Base-by-base conservation (phyloP, 805 yeast species). In the Saturnispora quitensis region DNA sequence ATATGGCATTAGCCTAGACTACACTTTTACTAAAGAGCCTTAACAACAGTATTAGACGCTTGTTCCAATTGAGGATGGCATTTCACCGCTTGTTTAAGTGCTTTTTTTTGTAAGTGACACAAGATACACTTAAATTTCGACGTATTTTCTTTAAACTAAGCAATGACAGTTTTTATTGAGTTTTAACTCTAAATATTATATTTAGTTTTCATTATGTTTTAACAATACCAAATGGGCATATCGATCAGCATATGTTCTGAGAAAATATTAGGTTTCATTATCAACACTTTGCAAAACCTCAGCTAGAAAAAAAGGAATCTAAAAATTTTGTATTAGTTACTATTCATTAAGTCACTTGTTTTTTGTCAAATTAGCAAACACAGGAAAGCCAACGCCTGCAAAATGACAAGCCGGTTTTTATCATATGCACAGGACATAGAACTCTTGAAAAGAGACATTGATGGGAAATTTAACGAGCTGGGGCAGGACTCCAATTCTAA, bases 401-500 rank as follows among this genome's bases (percentile, higher is more conserved):
- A 33, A 22, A 49, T 49, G 51, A 35, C 51, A 3, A 12, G 36
- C 6, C 35, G 51, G 13, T 49, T 49, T 47, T 36, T 43, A 9
- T 49, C 51, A 7, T 49, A 49, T 28, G 36, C 47, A n/a, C 47
- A 49, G 36, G 51, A 49, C 18, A 36, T 49, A 12, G 51, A 49
- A 13, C 22, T 49, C 4, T 31, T 49, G 27, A 25, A 40, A 12
- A 31, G 47, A 8, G 51, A 49, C 9, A 42, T 49, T 15, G 44
- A 49, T 15, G 13, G 36, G 13, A 49, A 49, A 20, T 25, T 49
- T 4, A 33, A 17, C n/a, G 22, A 15, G 20, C 9, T 43, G 13
- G 24, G 20, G 28, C 28, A 43, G n/a, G 13, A 18, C 20, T 24
- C 34, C 12, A 40, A 43, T 27, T 6, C 47, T 7, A 15, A 33